Evolutionary conservation across 176 grass and related monocot genomes (phyloP).

Genomic region (Juncus inflexus): DNA sequence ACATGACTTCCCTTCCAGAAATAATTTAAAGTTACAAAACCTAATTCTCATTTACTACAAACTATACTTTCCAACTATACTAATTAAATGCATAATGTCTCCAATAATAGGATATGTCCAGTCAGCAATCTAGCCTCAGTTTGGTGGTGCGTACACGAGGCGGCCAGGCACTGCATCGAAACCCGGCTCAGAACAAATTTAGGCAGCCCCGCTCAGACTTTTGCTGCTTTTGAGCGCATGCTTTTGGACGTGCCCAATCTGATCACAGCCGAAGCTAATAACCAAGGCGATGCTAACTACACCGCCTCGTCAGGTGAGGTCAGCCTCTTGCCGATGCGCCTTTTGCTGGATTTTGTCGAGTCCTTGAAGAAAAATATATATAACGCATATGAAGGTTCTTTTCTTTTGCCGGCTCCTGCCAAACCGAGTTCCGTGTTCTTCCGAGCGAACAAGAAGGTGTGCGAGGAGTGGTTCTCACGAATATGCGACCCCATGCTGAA

Average conservation of each 20-base stretch:
- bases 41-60: too few relatives aligned
- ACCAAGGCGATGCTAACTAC: conserved; percentile 65
- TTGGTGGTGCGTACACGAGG: conserved; percentile 97
- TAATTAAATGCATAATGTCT: too few relatives aligned
- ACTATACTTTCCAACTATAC: too few relatives aligned
- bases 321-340: conserved; percentile 71
- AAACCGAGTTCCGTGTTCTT: conserved; percentile 85
- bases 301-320: conserved; percentile 51
- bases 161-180: conserved; percentile 80
- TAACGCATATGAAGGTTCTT: conserved; percentile 97
- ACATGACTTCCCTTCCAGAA: too few relatives aligned
- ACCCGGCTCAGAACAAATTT: conserved; percentile 94
- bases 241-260: conserved; percentile 82
- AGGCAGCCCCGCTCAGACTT: conserved; percentile 90
- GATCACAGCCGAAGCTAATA: conserved; percentile 51
- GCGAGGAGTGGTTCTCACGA: conserved; percentile 99
- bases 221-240: conserved; percentile 96
- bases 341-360: conserved; percentile 93
- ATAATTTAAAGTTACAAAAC: too few relatives aligned
- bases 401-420: conserved; percentile 59
- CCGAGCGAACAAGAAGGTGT: conserved; percentile 89
- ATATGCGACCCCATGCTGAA: conserved; percentile 98
- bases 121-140: conserved; percentile 91
- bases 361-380: conserved; percentile 94
- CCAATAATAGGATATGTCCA: conserved; percentile 45